These are phyloP conservation scores for Globisporangium cederbergense DNA, from an alignment of 352 stramenopile genomes.

Conservation along the genomic window DNA sequence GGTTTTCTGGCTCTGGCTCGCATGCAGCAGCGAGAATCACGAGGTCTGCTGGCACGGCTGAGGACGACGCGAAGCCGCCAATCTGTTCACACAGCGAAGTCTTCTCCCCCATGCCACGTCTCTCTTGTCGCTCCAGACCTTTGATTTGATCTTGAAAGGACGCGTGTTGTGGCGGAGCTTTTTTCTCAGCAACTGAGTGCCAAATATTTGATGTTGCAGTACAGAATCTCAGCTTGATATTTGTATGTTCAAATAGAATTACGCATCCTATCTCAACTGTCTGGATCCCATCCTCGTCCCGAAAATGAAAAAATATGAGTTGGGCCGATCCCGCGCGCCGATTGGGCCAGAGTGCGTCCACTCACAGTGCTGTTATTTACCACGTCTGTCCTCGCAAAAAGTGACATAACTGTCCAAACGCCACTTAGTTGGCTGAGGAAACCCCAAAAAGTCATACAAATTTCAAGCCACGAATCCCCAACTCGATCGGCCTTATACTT, in stretches of 20 bases:
- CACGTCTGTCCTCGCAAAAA: not conserved
- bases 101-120: no score
- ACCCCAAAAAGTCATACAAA: no score
- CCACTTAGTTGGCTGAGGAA: not conserved
- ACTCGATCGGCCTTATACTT: no score
- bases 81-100: no score
- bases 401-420: not conserved
- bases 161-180: not conserved
- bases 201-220: no score
- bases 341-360: not conserved
- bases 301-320: slow-evolving; percentile 1
- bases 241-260: no score
- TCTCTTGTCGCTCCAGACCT: no score
- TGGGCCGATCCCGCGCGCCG: not conserved
- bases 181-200: not conserved
- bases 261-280: not conserved
- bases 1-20: slow-evolving; percentile 66
- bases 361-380: not conserved
- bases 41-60: slow-evolving; percentile 76
- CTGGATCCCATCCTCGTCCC: not conserved
- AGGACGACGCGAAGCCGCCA: no score
- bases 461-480: no score
- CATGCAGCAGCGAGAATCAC: slow-evolving; percentile 74
- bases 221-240: no score
- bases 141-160: not conserved